phyloP scores from a whole-genome alignment of 2,329 filamentous ascomycete genomes.

The Cryphonectria nitschkei region DNA sequence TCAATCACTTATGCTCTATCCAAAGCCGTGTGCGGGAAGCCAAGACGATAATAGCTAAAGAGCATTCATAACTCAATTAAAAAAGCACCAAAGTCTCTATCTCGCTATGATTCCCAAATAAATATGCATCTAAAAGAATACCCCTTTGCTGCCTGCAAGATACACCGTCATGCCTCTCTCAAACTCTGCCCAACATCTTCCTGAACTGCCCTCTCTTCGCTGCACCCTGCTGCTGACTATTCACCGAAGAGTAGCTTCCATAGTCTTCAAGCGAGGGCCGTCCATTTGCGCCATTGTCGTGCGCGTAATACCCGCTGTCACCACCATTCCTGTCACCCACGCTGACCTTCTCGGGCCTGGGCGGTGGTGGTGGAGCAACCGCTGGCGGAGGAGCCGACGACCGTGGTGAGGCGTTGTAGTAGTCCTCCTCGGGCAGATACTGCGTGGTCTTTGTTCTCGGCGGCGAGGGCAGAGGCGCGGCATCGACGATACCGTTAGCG shows the following conservation, averaged over 20 bases:
- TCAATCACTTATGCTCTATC: background rate
- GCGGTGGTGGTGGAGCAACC: slow-evolving; percentile 35
- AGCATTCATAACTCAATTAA: background rate
- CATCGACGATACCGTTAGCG: slow-evolving; percentile 18
- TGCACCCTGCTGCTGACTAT: slow-evolving; percentile 11
- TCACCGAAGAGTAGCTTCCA: slow-evolving; percentile 13
- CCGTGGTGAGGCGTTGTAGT: slow-evolving; percentile 29
- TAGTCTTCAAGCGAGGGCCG: slow-evolving; percentile 20
- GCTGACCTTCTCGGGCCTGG: slow-evolving; percentile 40
- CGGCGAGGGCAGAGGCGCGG: slow-evolving; percentile 21
- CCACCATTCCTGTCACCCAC: slow-evolving; percentile 29
- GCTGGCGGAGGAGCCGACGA: slow-evolving; percentile 32
- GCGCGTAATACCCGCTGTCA: slow-evolving; percentile 12
- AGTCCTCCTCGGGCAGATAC: slow-evolving; percentile 32
- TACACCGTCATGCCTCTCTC: background rate
- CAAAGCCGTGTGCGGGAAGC: background rate
- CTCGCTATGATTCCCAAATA: background rate
- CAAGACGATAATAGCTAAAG: background rate
- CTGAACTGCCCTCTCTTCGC: slow-evolving; percentile 25
- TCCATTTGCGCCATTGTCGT: slow-evolving; percentile 7
- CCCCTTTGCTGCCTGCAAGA: background rate
- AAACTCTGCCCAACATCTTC: slow-evolving; percentile 29
- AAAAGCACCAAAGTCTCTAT: background rate
- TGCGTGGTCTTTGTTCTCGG: slow-evolving; percentile 21
- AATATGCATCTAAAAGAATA: background rate